Percentiles rank a stretch among this genome's conserved stretches.
phyloP scores from a whole-genome alignment of 2,329 filamentous ascomycete species.

The Arthrobotrys iridis region DNA sequence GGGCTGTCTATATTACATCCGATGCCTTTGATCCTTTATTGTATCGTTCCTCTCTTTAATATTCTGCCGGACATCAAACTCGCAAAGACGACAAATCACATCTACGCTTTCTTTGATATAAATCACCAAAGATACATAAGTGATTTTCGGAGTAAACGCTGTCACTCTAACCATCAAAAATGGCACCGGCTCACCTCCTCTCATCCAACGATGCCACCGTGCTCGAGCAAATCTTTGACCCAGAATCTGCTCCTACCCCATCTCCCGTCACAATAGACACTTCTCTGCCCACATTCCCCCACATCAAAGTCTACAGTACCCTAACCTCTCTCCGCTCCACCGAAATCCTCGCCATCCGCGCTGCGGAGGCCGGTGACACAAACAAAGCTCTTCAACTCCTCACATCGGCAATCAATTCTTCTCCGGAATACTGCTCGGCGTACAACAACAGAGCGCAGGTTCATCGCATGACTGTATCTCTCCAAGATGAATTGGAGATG shows the following conservation, averaged over 20 bases:
- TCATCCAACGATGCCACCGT: conserved; percentile 71
- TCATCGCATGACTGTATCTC: conserved; percentile 59
- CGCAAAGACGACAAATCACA: not conserved
- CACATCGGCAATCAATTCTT: conserved; percentile 67
- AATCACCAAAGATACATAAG: not conserved
- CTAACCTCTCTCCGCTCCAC: conserved; percentile 58
- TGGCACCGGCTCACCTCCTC: conserved; percentile 60
- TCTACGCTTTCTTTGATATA: too few relatives aligned
- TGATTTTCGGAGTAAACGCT: not conserved
- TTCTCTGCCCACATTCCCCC: conserved; percentile 61
- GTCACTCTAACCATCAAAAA: not conserved
- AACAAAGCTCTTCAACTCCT: conserved; percentile 64
- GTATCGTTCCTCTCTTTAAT: too few relatives aligned
- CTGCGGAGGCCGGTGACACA: conserved; percentile 61
- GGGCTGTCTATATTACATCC: conserved; percentile 1
- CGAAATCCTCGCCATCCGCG: conserved; percentile 66
- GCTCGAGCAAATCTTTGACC: conserved; percentile 74
- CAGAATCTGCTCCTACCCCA: conserved; percentile 68
- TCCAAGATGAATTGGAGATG: conserved; percentile 63
- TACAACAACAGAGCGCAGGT: conserved; percentile 80
- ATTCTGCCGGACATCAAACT: too few relatives aligned
- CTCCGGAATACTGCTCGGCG: conserved; percentile 76
- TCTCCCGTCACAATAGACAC: conserved; percentile 67
- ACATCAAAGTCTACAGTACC: conserved; percentile 58
- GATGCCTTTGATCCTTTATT: too few relatives aligned